Conservation (phyloP, 2,329 filamentous ascomycete species). For the Neofusicoccum sp. region DNA sequence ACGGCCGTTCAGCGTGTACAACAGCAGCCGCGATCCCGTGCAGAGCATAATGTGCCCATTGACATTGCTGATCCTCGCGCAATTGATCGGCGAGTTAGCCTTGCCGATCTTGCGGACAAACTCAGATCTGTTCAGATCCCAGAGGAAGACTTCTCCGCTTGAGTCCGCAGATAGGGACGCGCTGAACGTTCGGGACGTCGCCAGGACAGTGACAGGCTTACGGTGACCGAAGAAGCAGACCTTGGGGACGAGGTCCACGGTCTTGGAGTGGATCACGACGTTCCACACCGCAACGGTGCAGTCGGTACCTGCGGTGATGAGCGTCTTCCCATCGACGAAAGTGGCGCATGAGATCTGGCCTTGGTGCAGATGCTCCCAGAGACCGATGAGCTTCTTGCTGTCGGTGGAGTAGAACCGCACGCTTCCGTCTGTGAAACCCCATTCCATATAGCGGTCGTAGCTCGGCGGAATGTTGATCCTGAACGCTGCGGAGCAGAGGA, state of each 20-base stretch:
- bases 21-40: slow-evolving; percentile 67
- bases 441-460: slow-evolving; percentile 91
- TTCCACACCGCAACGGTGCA: slow-evolving; percentile 86
- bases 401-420: slow-evolving; percentile 88
- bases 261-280: slow-evolving; percentile 61
- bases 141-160: slow-evolving; percentile 81
- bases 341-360: slow-evolving; percentile 80
- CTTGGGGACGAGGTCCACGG: slow-evolving; percentile 73
- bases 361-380: slow-evolving; percentile 92
- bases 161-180: slow-evolving; percentile 79
- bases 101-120: slow-evolving; percentile 62
- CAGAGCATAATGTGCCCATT: slow-evolving; percentile 88
- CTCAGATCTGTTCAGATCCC: slow-evolving; percentile 88
- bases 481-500: slow-evolving; percentile 81
- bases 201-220: slow-evolving; percentile 75
- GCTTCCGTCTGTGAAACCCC: slow-evolving; percentile 92
- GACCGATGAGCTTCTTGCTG: slow-evolving; percentile 75
- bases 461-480: slow-evolving; percentile 80
- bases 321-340: slow-evolving; percentile 84
- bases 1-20: slow-evolving; percentile 88
- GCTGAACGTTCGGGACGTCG: slow-evolving; percentile 83
- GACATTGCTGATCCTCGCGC: slow-evolving; percentile 83
- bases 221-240: slow-evolving; percentile 89
- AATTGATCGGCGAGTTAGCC: slow-evolving; percentile 52
- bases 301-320: slow-evolving; percentile 89